Percentiles rank a stretch among this genome's conserved stretches.
These are phyloP conservation scores for Entrophospora sp. DNA, from an alignment of 192 early-diverging fungal genomes.

Conservation along the genomic window DNA sequence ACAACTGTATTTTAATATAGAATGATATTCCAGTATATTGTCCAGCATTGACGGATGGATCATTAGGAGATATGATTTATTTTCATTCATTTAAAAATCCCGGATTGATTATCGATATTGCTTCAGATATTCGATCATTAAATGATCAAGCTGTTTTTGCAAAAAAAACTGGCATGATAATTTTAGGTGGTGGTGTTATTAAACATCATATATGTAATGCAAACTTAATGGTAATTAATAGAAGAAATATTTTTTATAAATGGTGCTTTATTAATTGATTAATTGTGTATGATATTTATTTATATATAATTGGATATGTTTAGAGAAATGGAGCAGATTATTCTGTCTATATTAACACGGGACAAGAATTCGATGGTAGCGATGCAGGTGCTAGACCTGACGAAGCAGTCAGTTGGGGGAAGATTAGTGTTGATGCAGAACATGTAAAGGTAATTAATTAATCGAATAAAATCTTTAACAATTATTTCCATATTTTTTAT, in stretches of 20 bases:
- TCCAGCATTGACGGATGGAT: constrained; percentile 96
- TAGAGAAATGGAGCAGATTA: constrained; percentile 96
- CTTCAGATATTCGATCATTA: constrained; percentile 79
- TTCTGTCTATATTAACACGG: constrained; percentile 95
- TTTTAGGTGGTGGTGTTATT: constrained; percentile 92
- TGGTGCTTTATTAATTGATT: neutral
- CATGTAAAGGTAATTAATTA: constrained; percentile 63
- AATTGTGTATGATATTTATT: neutral
- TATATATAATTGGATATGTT: neutral
- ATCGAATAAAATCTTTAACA: neutral
- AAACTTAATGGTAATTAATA: constrained; percentile 76
- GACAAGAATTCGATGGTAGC: constrained; percentile 96
- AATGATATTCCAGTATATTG: constrained; percentile 98
- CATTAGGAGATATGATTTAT: constrained; percentile 98
- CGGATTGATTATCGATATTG: constrained; percentile 89
- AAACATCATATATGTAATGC: constrained; percentile 99
- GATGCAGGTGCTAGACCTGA: constrained; percentile 97
- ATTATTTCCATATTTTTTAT: neutral
- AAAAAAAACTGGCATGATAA: constrained; percentile 92
- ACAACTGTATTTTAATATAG: constrained; percentile 26
- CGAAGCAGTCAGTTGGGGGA: constrained; percentile 98
- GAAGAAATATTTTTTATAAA: neutral
- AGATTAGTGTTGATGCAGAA: constrained; percentile 74
- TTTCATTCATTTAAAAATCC: constrained; percentile 97
- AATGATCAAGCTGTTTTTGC: constrained; percentile 94